phyloP scores from a whole-genome alignment of 148 eudicot species.

The Rhododendron mucronatum region DNA sequence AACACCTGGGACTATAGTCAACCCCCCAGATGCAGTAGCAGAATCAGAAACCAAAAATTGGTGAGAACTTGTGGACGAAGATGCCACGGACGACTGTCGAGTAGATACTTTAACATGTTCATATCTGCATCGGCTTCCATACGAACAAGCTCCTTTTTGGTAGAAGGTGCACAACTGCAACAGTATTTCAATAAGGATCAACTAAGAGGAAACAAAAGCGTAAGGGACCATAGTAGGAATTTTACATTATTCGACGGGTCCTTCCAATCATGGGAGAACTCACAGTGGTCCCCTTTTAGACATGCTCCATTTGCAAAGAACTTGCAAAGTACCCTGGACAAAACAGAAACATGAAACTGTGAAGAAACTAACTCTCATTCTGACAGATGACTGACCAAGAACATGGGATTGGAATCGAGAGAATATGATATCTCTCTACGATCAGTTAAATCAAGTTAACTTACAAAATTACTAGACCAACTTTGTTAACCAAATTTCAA shows the following conservation, averaged over 20 bases:
- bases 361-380: neutral
- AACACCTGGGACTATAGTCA: conserved; percentile 23
- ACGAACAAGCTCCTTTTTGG: conserved; percentile 83
- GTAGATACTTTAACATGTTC: conserved; percentile 75
- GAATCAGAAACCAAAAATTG: conserved; percentile 25
- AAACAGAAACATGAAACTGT: conserved; percentile 1
- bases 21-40: conserved; percentile 10
- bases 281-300: conserved; percentile 87
- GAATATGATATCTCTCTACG: neutral
- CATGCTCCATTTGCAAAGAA: conserved; percentile 95
- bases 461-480: neutral
- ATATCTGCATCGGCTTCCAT: conserved; percentile 86
- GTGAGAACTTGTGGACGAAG: conserved; percentile 50
- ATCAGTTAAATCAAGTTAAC: neutral
- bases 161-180: conserved; percentile 82
- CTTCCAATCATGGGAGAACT: conserved; percentile 94
- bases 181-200: conserved; percentile 8
- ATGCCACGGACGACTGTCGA: conserved; percentile 40
- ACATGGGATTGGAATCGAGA: neutral
- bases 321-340: conserved; percentile 77
- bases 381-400: neutral
- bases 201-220: neutral
- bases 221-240: neutral
- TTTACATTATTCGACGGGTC: conserved; percentile 82
- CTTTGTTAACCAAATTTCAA: neutral